Base-by-base conservation (phyloP, 73 alveolate species). In the Blepharisma japonicum region DNA sequence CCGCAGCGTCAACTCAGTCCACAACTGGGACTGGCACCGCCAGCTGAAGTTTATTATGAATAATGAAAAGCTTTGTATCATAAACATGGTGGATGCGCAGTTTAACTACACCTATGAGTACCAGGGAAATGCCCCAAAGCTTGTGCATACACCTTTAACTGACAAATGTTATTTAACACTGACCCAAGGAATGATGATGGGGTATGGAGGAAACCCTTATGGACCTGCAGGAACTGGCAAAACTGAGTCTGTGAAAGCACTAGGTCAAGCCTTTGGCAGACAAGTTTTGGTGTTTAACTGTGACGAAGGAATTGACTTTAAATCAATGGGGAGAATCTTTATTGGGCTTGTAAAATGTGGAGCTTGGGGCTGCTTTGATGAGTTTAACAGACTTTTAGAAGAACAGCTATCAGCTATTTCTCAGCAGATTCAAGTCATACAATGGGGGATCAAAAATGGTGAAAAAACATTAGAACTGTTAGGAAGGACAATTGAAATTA, bases 291-390 rank as follows among this genome's bases (percentile, higher is more conserved):
- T 98, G 49, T 98, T 98, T 87, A 98, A 98, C 88, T 98, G 99
- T 78, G 99, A 98, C 85, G 99, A 98, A 85, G 99, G 99, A 7
- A 94, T 98, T 38, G 99, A 98, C 89, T 98, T 95, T 81, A 97
- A 98, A 79, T 95, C 99, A 32, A 98, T 98, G 99, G 99, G 99
- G 45, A 94, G 99, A 88, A 98, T 98, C 74, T 98, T 98, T 78
- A 97, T 98, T 68, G 99, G 99, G 25, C 83, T 98, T 39, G 99
- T 97, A 25, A 98, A 98, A 78, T 97, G 99, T 54, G 99, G 99
- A 6, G 99, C 99, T n/a, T 98, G 99, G 99, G 99, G 99, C 18
- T 98, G 99, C 92, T 98, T 98, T 81, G 99, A 98, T 94, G 99
- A 98, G 91, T 98, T 98, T 83, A 98, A 98, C 77, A 89, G 99